Evolutionary conservation across 179 eudicot genomes (phyloP).

Genomic region (Nepenthes alata): DNA sequence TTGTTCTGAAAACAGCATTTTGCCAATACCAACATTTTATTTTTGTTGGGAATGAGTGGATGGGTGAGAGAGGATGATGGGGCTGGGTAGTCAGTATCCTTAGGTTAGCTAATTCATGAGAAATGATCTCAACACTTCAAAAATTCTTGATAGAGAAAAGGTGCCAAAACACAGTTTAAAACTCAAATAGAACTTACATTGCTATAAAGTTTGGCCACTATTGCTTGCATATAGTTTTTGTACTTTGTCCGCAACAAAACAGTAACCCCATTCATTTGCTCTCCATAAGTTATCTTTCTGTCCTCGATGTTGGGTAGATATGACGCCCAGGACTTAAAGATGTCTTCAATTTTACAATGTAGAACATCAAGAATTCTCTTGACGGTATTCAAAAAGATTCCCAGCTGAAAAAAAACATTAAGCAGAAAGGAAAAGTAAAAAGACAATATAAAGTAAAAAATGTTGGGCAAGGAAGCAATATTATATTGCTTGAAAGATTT

Average conservation of each 20-base stretch:
- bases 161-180: no score
- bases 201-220: slow-evolving; percentile 48
- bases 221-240: slow-evolving; percentile 73
- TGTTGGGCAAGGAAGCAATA: no score
- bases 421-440: not conserved
- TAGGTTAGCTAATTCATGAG: no score
- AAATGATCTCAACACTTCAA: not conserved
- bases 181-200: slow-evolving; percentile 35
- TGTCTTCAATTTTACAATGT: slow-evolving; percentile 63
- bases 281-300: slow-evolving; percentile 56
- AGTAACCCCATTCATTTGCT: slow-evolving; percentile 72
- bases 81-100: no score
- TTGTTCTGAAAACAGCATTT: no score
- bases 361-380: slow-evolving; percentile 74
- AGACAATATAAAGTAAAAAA: not conserved
- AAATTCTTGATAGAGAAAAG: not conserved
- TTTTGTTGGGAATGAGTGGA: no score
- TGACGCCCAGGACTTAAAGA: slow-evolving; percentile 64
- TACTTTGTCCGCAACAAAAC: slow-evolving; percentile 69
- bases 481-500: no score
- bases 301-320: slow-evolving; percentile 55
- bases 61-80: no score
- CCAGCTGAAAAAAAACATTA: slow-evolving; percentile 34
- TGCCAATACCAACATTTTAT: no score
- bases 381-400: slow-evolving; percentile 61